Evolutionary conservation across 1,284 basidiomycete genomes (phyloP).

Genomic region (Pholiota adiposa): DNA sequence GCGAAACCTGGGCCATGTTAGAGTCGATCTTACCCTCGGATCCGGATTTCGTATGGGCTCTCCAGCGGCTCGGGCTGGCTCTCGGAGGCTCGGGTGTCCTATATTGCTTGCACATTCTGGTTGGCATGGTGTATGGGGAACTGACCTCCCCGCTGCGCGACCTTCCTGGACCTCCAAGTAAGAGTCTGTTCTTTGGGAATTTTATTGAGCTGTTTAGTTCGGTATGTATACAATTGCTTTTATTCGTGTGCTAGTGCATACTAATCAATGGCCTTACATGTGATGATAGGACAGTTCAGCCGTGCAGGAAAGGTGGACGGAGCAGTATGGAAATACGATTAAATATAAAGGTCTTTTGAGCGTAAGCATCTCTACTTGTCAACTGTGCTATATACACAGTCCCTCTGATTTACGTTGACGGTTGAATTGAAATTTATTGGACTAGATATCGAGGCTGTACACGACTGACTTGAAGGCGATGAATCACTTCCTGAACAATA

Average conservation of each 20-base stretch:
- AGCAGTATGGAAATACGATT: conserved; percentile 56
- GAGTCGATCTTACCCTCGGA: not conserved
- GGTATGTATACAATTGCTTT: conserved; percentile 30
- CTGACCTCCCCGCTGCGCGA: conserved; percentile 46
- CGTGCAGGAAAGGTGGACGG: conserved; percentile 55
- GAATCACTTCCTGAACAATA: conserved; percentile 52
- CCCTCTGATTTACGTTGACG: no score
- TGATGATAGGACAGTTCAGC: conserved; percentile 4
- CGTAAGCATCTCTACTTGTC: conserved; percentile 31
- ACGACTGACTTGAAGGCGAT: conserved; percentile 56
- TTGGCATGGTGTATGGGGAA: conserved; percentile 30
- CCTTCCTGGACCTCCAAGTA: conserved; percentile 54
- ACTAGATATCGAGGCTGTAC: conserved; percentile 44
- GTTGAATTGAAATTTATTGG: no score
- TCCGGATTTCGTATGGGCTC: not conserved
- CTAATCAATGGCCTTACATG: not conserved
- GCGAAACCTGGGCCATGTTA: no score
- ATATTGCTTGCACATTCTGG: conserved; percentile 37
- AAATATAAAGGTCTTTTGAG: conserved; percentile 49
- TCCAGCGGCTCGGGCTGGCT: not conserved
- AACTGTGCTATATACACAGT: no score
- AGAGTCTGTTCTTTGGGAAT: conserved; percentile 50
- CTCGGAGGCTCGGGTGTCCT: conserved; percentile 12
- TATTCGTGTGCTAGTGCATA: not conserved
- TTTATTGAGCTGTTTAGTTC: conserved; percentile 45